Evolutionary conservation across 345 rosid species (phyloP), one percentile per base, ranked within the genome.

Genomic region (Crucihimalaya himalaica): DNA sequence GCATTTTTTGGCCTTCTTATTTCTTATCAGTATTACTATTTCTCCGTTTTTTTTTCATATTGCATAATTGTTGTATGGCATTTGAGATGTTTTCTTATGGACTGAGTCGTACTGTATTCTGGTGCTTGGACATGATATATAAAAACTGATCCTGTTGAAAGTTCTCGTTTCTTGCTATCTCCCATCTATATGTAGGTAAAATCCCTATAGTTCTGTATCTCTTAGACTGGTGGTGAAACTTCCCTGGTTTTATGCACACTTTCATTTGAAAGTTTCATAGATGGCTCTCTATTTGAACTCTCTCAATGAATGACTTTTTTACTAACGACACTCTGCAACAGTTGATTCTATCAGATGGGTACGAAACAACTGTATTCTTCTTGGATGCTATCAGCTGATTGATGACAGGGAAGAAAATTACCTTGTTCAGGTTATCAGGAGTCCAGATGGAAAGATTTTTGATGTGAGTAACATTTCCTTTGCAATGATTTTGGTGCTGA

Each of bases 261-360:
- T 52, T 52, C 65, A 62, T 46, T 46, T 12, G n/a, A 43, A 53
- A 23, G 19, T 69, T 53, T 45, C 66, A 27, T 76, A 28, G 65
- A 28, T 65, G 62, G 47, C 72, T 64, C 31, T 56, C 39, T 48
- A 35, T 45, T 64, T 32, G 40, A 47, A 48, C 40, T 23, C 54
- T 77, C 39, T 57, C 27, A 63, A 28, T 54, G 42, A 58, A 45
- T 71, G 56, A 50, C 53, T 71, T 61, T 61, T 65, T 77, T 40
- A 40, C 64, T 6, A 20, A 75, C 11, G 58, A 71, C 52, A 74
- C 54, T 70, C 67, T 82, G 81, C 78, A 66, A 80, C 93, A 90
- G 98, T 95, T 84, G 98, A 95, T 87, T 85, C 89, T 74, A 83
- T 95, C 81, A 83, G 63, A 79, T 95, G 99, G 99, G 75, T 95